A percentile compares a stretch with the other conserved stretches of the same genome.
Conservation (phyloP, 805 yeast genomes). For the Candida patagonica region DNA sequence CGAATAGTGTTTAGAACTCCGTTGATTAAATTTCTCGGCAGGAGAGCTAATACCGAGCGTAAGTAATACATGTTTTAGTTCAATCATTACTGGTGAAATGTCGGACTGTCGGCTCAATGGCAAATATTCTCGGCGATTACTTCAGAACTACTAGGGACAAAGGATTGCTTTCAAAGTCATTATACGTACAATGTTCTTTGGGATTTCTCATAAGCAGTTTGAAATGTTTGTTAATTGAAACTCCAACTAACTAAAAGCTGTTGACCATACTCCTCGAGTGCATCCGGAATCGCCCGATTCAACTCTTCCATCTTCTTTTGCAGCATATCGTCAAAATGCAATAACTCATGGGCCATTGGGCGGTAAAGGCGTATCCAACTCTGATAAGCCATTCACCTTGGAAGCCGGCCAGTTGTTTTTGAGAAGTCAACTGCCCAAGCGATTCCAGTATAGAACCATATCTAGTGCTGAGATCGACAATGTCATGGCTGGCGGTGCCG, state of each 20-base stretch:
- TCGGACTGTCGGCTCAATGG: too few species aligned
- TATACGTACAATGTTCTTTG: too few species aligned
- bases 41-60: constrained; percentile 36
- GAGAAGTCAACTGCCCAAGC: constrained; percentile 57
- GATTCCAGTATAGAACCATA: constrained; percentile 60
- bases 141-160: too few species aligned
- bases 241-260: constrained; percentile 20
- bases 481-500: constrained; percentile 80
- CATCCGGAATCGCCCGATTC: constrained; percentile 33
- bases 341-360: constrained; percentile 28
- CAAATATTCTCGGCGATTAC: too few species aligned
- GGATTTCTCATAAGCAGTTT: too few species aligned
- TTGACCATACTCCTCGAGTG: constrained; percentile 34
- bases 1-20: constrained; percentile 35
- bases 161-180: too few species aligned
- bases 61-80: background rate
- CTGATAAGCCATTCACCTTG: constrained; percentile 18
- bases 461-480: constrained; percentile 66
- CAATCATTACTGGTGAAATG: too few species aligned
- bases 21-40: constrained; percentile 79
- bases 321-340: constrained; percentile 23
- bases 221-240: too few species aligned
- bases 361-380: constrained; percentile 15
- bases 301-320: constrained; percentile 32
- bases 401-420: constrained; percentile 31